Base-by-base conservation (phyloP, 768 basidiomycete genomes). In the Xanthoconium stramineum region DNA sequence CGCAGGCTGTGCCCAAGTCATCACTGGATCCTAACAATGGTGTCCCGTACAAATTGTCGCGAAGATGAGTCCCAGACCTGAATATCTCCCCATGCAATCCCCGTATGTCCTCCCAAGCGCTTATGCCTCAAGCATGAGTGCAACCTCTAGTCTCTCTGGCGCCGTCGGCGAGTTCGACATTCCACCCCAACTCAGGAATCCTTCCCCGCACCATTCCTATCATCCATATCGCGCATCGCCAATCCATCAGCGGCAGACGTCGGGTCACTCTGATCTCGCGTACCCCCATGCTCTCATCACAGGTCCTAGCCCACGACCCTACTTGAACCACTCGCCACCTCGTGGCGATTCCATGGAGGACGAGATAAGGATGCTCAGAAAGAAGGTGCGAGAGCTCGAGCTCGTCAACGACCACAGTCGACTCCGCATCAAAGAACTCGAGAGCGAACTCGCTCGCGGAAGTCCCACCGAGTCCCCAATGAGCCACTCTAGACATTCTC, bases 381-480 rank as follows among this genome's bases (percentile, higher is more conserved):
- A 78, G 59, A 78, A 75, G 56, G 74, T 90, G 47, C 79, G 74
- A 19, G 84, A 89, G 57, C 78, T 89, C 37, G 86, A 91, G 71
- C 76, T 78, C 52, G 77, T 81, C 57, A 80, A 83, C 63, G 75
- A 80, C 43, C 77, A 78, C 28, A 76, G 76, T 33, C 77, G 77
- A 35, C 66, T 75, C 58, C 80, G 80, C 35, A 74, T 80, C 36
- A 70, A 73, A 40, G 74, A 78, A 59, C 75, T 85, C 53, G 80
- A 82, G 67, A 64, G 61, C 38, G 75, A 81, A 57, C 70, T 80
- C 49, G 76, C 72, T 45, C 72, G 58, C 3, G 62, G 68, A 17
- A 68, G 72, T 46, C 59, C 65, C 13, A 48, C 62, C 17, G 64
- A 65, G 32, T 65, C 70, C 13, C 29, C 67, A 9, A 40, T 63